Conservation (phyloP, 192 early-diverging fungal genomes). For the Allomyces macrogynus region DNA sequence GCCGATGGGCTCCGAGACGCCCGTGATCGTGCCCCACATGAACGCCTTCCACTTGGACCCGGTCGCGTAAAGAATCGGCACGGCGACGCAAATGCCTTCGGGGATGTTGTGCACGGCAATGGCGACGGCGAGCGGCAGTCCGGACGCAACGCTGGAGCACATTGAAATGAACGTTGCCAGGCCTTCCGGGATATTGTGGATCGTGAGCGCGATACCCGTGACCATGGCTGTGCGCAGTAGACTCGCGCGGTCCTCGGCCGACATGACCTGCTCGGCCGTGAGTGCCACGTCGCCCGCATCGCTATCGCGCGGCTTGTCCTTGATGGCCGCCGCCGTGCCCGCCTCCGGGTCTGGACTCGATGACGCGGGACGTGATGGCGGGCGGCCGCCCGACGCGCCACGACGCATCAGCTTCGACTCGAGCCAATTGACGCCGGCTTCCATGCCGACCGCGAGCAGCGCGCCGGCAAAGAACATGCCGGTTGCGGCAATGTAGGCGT, state of each 20-base stretch:
- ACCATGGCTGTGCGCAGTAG: too few species aligned
- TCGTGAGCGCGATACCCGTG: slow-evolving; percentile 1
- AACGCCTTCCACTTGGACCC: too few species aligned
- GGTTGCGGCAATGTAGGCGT: slow-evolving; percentile 2
- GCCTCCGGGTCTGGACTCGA: too few species aligned
- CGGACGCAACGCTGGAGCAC: not conserved
- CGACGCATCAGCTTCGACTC: slow-evolving; percentile 2
- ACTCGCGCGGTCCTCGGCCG: too few species aligned
- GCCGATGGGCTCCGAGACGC: too few species aligned
- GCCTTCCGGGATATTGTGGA: slow-evolving; percentile 5
- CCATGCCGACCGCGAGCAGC: not conserved
- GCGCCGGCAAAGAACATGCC: slow-evolving; percentile 3
- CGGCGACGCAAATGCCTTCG: slow-evolving; percentile 3
- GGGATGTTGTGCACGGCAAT: slow-evolving; percentile 6
- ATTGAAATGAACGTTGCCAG: slow-evolving; percentile 1
- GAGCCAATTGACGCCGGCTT: slow-evolving; percentile 1
- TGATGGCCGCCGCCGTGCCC: too few species aligned
- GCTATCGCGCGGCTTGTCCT: too few species aligned
- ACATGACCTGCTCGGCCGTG: too few species aligned
- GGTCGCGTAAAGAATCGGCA: slow-evolving; percentile 1
- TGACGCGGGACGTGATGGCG: not conserved
- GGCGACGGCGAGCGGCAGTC: slow-evolving; percentile 1
- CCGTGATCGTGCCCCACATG: too few species aligned
- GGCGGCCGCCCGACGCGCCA: slow-evolving; percentile 1
- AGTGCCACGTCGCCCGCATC: too few species aligned